phyloP scores from a whole-genome alignment of 192 early-diverging fungal genomes.

The Coemansia sp. region DNA sequence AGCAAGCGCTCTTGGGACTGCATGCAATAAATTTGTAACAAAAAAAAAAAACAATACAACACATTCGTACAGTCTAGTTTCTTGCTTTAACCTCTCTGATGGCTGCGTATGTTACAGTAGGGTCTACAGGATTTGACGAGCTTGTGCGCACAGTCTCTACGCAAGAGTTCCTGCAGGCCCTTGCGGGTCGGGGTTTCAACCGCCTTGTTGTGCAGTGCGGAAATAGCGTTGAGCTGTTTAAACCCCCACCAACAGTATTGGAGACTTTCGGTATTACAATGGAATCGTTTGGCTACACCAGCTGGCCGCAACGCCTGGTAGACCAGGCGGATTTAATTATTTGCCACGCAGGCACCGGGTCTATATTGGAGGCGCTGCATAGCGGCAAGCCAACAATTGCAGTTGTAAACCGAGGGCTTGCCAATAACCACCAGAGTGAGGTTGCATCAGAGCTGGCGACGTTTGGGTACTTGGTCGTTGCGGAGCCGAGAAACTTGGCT shows the following conservation, averaged over 20 bases:
- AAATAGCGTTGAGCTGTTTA: conserved; percentile 32
- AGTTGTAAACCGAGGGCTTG: conserved; percentile 73
- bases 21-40: not conserved
- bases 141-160: conserved; percentile 59
- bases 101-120: conserved; percentile 81
- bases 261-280: conserved; percentile 14
- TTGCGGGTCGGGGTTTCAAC: conserved; percentile 55
- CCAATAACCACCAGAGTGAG: conserved; percentile 89
- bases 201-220: conserved; percentile 74
- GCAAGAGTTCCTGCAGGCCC: conserved; percentile 47
- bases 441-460: conserved; percentile 68
- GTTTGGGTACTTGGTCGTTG: conserved; percentile 54
- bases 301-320: conserved; percentile 58
- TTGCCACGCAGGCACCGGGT: conserved; percentile 85
- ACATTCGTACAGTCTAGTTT: not conserved
- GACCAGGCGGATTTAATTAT: conserved; percentile 71
- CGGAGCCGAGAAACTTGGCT: conserved; percentile 21
- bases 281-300: conserved; percentile 62
- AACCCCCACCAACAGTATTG: conserved; percentile 13
- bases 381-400: conserved; percentile 64
- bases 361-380: conserved; percentile 77
- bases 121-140: conserved; percentile 86
- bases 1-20: not conserved
- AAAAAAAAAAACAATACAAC: not conserved
- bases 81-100: conserved; percentile 7